phyloP scores from a whole-genome alignment of 768 basidiomycete species.

The Suillus plorans region DNA sequence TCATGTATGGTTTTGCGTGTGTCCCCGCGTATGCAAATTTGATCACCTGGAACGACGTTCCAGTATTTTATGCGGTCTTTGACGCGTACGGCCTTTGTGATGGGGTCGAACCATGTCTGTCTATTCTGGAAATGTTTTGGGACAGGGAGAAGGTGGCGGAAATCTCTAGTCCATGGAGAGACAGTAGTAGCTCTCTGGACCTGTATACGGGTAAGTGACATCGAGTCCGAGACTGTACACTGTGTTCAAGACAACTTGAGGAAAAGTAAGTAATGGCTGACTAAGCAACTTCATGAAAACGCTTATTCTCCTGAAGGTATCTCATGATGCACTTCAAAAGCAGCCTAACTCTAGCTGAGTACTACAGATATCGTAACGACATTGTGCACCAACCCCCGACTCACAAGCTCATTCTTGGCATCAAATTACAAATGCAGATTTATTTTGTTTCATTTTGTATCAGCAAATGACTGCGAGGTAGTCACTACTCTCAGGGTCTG shows the following conservation, averaged over 20 bases:
- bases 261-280: constrained; percentile 1
- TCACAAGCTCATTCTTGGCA: too few species aligned
- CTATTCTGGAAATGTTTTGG: constrained; percentile 55
- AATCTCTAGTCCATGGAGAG: constrained; percentile 59
- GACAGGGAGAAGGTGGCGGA: constrained; percentile 62
- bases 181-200: constrained; percentile 50
- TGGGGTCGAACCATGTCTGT: constrained; percentile 40
- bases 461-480: too few species aligned
- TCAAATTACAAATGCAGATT: too few species aligned
- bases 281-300: not conserved
- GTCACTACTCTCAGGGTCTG: too few species aligned
- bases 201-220: constrained; percentile 34
- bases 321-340: too few species aligned
- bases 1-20: constrained; percentile 58
- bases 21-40: constrained; percentile 69
- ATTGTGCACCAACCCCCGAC: too few species aligned
- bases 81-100: constrained; percentile 54
- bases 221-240: constrained; percentile 10
- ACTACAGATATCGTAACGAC: too few species aligned
- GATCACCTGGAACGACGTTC: constrained; percentile 87
- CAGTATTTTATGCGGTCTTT: constrained; percentile 79
- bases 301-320: too few species aligned
- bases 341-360: too few species aligned
- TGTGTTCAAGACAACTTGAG: not conserved
- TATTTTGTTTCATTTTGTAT: too few species aligned